Percentiles rank a stretch among this genome's conserved stretches.
Evolutionary conservation across 148 eudicot genomes (phyloP).

Genomic region (Polygonum maritimum): DNA sequence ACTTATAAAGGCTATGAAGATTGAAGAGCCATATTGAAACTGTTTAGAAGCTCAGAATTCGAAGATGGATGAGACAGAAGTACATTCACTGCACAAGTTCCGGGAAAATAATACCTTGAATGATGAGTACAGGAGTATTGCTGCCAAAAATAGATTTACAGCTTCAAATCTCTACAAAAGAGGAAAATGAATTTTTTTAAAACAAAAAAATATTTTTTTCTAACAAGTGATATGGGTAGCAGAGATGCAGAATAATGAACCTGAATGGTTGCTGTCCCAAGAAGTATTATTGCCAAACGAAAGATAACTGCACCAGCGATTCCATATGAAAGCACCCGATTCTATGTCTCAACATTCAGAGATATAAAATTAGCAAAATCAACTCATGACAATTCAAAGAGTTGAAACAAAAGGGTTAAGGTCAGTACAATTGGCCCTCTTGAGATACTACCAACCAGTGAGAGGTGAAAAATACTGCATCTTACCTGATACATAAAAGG

Average conservation of each 20-base stretch:
- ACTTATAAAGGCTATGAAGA: not conserved
- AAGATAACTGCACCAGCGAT: constrained; percentile 84
- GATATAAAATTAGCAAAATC: constrained; percentile 7
- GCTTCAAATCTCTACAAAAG: constrained; percentile 67
- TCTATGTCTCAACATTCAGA: constrained; percentile 31
- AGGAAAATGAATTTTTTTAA: not conserved
- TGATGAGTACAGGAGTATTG: constrained; percentile 75
- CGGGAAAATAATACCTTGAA: constrained; percentile 49
- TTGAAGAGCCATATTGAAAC: not conserved
- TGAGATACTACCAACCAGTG: not conserved
- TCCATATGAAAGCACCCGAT: constrained; percentile 86
- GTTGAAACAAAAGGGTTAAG: not conserved
- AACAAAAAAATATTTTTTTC: not conserved
- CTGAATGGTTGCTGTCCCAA: constrained; percentile 93
- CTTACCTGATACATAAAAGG: constrained; percentile 72
- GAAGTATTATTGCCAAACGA: constrained; percentile 76
- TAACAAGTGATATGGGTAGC: constrained; percentile 4
- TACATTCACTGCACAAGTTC: not conserved
- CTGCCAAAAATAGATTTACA: constrained; percentile 78
- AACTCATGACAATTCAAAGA: not conserved
- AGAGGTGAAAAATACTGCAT: not conserved
- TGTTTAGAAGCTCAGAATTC: not conserved
- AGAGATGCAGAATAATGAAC: constrained; percentile 24
- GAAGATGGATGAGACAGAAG: not conserved
- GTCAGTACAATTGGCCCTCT: not conserved